Conservation (phyloP, 78 protist species). For the Dictyostelium capitatum region DNA sequence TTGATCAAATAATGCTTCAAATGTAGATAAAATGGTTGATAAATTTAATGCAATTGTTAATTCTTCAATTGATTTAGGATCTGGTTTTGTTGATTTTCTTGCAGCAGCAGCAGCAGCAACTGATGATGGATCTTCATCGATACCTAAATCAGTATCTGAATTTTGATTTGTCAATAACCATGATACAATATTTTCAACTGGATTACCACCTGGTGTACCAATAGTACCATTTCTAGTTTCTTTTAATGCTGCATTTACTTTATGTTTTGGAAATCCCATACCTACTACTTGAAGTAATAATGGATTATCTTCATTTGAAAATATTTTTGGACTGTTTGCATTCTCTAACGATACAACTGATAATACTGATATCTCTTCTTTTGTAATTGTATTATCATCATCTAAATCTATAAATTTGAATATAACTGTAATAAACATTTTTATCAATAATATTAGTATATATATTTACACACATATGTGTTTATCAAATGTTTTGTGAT, state of each 20-base stretch:
- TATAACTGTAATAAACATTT: slow-evolving; percentile 8
- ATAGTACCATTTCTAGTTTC: slow-evolving; percentile 52
- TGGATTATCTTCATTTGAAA: slow-evolving; percentile 42
- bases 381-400: slow-evolving; percentile 68
- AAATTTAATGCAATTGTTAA: slow-evolving; percentile 51
- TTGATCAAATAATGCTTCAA: slow-evolving; percentile 34
- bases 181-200: slow-evolving; percentile 21
- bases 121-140: slow-evolving; percentile 19
- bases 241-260: slow-evolving; percentile 41
- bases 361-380: slow-evolving; percentile 67
- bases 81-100: slow-evolving; percentile 38
- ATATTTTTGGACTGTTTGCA: slow-evolving; percentile 27
- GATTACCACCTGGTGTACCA: slow-evolving; percentile 38
- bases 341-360: slow-evolving; percentile 52
- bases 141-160: slow-evolving; percentile 22
- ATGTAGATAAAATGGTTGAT: slow-evolving; percentile 47
- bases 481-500: not conserved
- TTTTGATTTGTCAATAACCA: slow-evolving; percentile 1
- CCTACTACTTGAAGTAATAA: slow-evolving; percentile 16
- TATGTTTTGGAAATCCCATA: slow-evolving; percentile 64
- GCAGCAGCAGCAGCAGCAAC: not conserved
- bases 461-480: not conserved
- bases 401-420: slow-evolving; percentile 74
- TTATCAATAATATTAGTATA: not conserved
- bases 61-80: slow-evolving; percentile 62